These are phyloP conservation scores for Citeromyces hawaiiensis DNA, from an alignment of 1,139 yeast genomes.

Conservation along the genomic window DNA sequence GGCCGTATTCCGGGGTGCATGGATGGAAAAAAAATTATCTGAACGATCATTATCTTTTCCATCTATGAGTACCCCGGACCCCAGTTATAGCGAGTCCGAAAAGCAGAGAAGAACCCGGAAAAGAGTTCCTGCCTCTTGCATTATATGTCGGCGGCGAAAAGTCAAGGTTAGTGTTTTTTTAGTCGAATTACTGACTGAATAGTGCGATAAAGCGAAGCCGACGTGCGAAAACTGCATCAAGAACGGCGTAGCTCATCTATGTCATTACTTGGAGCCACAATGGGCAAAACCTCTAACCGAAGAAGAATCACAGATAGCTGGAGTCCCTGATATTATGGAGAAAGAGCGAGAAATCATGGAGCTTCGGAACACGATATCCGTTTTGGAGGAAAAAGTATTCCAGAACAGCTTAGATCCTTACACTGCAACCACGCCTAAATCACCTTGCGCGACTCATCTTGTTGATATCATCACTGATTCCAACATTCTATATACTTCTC, in stretches of 20 bases:
- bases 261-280: slow-evolving; percentile 50
- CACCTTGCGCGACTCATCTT: slow-evolving; percentile 10
- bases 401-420: slow-evolving; percentile 2
- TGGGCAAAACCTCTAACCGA: slow-evolving; percentile 28
- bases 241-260: slow-evolving; percentile 62
- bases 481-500: slow-evolving; percentile 35
- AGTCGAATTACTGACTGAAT: slow-evolving; percentile 9
- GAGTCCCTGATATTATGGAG: slow-evolving; percentile 4
- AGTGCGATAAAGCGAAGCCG: slow-evolving; percentile 53
- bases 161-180: slow-evolving; percentile 19
- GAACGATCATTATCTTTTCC: slow-evolving; percentile 1
- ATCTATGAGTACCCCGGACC: slow-evolving; percentile 1
- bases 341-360: slow-evolving; percentile 11
- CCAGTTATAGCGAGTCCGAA: neutral
- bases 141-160: slow-evolving; percentile 32
- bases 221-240: slow-evolving; percentile 62
- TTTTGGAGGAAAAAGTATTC: slow-evolving; percentile 10
- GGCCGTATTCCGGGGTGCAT: neutral
- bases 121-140: slow-evolving; percentile 31
- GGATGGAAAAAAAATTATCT: neutral
- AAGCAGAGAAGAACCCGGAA: slow-evolving; percentile 20
- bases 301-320: slow-evolving; percentile 9
- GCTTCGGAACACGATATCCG: slow-evolving; percentile 12
- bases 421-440: slow-evolving; percentile 3
- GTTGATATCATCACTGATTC: slow-evolving; percentile 31